phyloP scores from a whole-genome alignment of 139 green algal species.

The Tetraselmis striata region DNA sequence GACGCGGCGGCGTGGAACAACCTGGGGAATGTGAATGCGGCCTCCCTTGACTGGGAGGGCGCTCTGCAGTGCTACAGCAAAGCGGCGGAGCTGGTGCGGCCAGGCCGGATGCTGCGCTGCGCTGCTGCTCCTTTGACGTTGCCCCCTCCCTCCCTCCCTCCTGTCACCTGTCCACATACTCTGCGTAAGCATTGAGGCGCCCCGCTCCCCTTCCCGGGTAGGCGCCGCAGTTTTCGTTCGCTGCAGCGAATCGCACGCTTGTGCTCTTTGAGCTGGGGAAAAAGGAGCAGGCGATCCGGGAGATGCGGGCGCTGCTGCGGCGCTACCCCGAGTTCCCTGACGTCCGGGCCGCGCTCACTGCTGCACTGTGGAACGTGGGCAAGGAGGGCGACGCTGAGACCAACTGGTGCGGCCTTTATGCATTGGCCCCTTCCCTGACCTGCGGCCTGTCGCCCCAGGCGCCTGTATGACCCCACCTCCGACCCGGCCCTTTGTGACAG shows the following conservation, averaged over 20 bases:
- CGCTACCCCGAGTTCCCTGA: conserved; percentile 74
- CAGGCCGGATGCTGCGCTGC: too few species aligned
- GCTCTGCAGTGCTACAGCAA: conserved; percentile 46
- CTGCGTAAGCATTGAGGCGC: too few species aligned
- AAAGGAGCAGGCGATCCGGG: conserved; percentile 39
- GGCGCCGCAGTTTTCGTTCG: conserved; percentile 74
- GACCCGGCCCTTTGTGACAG: neutral
- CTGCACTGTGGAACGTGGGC: conserved; percentile 68
- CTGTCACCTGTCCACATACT: too few species aligned
- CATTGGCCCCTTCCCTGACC: neutral
- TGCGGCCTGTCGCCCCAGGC: neutral
- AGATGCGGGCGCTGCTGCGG: conserved; percentile 44
- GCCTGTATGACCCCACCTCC: neutral
- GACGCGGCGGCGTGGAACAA: conserved; percentile 86
- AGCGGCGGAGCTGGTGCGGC: conserved; percentile 40
- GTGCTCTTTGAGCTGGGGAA: conserved; percentile 62
- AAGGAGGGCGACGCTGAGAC: conserved; percentile 69
- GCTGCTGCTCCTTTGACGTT: too few species aligned
- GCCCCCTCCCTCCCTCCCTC: too few species aligned
- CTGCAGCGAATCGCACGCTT: conserved; percentile 66
- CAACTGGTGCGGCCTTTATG: conserved; percentile 34
- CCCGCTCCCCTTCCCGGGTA: too few species aligned
- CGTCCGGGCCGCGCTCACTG: conserved; percentile 71
- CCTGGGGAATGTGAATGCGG: conserved; percentile 64
- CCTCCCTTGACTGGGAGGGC: neutral